These are phyloP conservation scores for Orbilia blumenaviensis DNA, from an alignment of 2,329 filamentous ascomycete genomes.

Conservation along the genomic window DNA sequence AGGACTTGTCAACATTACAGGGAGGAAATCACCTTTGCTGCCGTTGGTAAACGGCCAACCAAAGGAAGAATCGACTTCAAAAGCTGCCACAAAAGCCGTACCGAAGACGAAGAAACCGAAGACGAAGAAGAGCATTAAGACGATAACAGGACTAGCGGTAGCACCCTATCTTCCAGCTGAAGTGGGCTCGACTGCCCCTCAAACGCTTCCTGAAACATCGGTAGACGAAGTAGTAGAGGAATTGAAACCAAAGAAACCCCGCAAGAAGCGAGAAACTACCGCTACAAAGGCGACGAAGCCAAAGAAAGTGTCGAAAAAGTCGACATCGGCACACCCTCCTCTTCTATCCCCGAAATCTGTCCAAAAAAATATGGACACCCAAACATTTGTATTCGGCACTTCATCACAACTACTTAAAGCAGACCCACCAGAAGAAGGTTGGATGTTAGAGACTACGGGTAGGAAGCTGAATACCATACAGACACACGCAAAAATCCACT, in stretches of 20 bases:
- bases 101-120: conserved; percentile 23
- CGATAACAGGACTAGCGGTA: conserved; percentile 33
- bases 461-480: conserved; percentile 40
- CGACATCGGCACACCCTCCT: not conserved
- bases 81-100: not conserved
- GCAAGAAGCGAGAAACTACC: conserved; percentile 1
- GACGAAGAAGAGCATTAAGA: conserved; percentile 12
- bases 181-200: not conserved
- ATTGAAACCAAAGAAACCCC: conserved; percentile 3
- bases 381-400: conserved; percentile 45
- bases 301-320: conserved; percentile 17
- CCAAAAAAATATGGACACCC: conserved; percentile 25
- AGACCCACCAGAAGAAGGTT: conserved; percentile 29
- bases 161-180: conserved; percentile 23
- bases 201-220: not conserved
- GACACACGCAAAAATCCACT: conserved; percentile 37
- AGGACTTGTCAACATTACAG: conserved; percentile 19
- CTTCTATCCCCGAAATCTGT: conserved; percentile 36
- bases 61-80: not conserved
- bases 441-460: conserved; percentile 36
- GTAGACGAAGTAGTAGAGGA: not conserved
- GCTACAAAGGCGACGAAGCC: not conserved
- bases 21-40: not conserved
- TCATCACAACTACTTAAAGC: conserved; percentile 33
- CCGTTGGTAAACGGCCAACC: not conserved